Base-by-base conservation (phyloP, 768 basidiomycete genomes). In the Strobilomyces confusus region DNA sequence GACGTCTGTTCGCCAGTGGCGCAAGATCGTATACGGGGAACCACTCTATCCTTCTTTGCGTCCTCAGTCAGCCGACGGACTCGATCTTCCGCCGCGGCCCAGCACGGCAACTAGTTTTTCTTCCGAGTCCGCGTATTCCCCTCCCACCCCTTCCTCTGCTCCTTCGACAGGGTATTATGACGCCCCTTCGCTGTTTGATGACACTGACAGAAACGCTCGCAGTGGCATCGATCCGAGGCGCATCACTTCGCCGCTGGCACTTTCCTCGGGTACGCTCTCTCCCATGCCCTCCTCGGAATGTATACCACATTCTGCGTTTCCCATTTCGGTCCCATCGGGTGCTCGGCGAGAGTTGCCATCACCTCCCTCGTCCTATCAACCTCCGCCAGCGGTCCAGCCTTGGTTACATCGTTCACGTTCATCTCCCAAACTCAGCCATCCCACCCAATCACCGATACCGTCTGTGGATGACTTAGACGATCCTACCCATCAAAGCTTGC, bases 41-140 rank as follows among this genome's bases (percentile, higher is more conserved):
- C 69, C 73, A 0, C 64, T 75, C 1, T 77, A 76, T 48, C 76
- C 75, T 14, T 70, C 71, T 19, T 65, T 76, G 9, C 70, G 69
- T 19, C 60, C 69, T 19, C 60, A 68, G 26, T 68, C 69, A 17
- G 60, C 48, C 3, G 62, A 63, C 36, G 40, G 34, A 15, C 17
- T 66, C 40, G 62, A 59, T 55, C 55, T 58, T 44, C 66, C 58
- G 20, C 63, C 63, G 32, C 59, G 61, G 38, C 69, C 57, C 1
- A 64, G 49, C 20, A 69, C 56, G 45, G 65, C 64, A 36, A 66
- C 61, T 17, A 82, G 78, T 49, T 78, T 80, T 37, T 75, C 77
- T 12, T 72, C 78, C 22, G 81, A 81, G 48, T 81, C 80, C 0
- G 66, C 73, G 3, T 72, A 68, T 58, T 78, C 72, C 54, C 75